A percentile compares a stretch with the other conserved stretches of the same genome.
Evolutionary conservation across 176 grass and related monocot species (phyloP).

Genomic region (Oryza australiensis): DNA sequence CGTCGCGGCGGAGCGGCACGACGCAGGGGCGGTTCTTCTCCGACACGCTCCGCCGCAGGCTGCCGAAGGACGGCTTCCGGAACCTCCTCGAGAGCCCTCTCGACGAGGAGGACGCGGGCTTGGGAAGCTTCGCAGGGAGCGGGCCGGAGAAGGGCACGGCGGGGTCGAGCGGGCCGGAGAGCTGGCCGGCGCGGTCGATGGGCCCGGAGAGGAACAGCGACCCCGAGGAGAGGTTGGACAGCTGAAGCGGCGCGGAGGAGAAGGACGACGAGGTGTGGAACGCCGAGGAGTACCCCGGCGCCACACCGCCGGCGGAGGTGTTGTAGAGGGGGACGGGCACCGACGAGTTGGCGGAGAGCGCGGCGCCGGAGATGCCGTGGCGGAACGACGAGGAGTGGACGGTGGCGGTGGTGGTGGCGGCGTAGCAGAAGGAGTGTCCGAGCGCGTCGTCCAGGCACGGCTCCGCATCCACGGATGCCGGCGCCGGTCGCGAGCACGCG

Average conservation of each 20-base stretch:
- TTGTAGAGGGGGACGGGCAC: constrained; percentile 72
- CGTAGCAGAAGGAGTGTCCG: constrained; percentile 92
- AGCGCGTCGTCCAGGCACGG: constrained; percentile 75
- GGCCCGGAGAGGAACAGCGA: constrained; percentile 65
- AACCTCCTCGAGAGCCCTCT: constrained; percentile 53
- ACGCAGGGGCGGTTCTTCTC: constrained; percentile 71
- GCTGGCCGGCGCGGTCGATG: constrained; percentile 65
- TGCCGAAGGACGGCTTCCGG: constrained; percentile 54
- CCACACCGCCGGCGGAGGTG: constrained; percentile 37
- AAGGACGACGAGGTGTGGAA: constrained; percentile 71
- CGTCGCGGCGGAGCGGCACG: constrained; percentile 53
- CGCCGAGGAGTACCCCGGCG: constrained; percentile 30
- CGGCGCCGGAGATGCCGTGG: constrained; percentile 56
- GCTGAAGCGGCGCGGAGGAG: constrained; percentile 69
- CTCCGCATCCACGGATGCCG: constrained; percentile 29
- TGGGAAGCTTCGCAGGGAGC: constrained; percentile 53
- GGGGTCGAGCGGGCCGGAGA: constrained; percentile 75
- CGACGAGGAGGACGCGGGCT: constrained; percentile 38
- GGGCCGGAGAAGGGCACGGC: constrained; percentile 73
- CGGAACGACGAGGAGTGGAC: constrained; percentile 60
- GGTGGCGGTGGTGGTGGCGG: constrained; percentile 24
- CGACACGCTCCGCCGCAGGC: constrained; percentile 59
- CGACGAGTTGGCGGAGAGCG: constrained; percentile 67
- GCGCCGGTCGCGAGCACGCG: constrained; percentile 49
- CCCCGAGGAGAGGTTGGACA: constrained; percentile 52